These are phyloP conservation scores for Starmerella sp. DNA, from an alignment of 805 yeast species.

Conservation along the genomic window DNA sequence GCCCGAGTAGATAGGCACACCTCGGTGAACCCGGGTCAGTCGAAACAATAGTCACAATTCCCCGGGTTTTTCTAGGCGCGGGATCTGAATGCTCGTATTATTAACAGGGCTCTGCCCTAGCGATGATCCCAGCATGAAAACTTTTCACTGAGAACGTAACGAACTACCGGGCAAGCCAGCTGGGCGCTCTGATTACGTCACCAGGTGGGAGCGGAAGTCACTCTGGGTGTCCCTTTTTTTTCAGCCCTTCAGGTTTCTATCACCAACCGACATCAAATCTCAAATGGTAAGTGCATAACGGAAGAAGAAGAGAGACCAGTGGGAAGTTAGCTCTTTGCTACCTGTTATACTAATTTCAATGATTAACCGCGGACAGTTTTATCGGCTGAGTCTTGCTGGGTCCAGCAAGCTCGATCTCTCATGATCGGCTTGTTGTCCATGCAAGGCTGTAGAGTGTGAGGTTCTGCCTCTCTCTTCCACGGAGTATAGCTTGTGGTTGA, in stretches of 20 bases:
- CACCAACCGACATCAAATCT: neutral
- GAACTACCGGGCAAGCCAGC: too few species aligned
- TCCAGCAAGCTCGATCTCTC: neutral
- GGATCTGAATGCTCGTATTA: neutral
- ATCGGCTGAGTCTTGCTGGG: slow-evolving; percentile 11
- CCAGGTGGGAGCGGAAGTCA: neutral
- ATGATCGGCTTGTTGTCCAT: neutral
- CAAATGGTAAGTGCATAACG: slow-evolving; percentile 21
- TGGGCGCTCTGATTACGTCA: neutral
- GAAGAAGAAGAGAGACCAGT: slow-evolving; percentile 2
- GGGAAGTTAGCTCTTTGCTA: neutral
- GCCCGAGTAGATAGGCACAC: neutral
- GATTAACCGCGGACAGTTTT: slow-evolving; percentile 15
- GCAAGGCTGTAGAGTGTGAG: slow-evolving; percentile 20
- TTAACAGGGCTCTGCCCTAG: slow-evolving; percentile 2
- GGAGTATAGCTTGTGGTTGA: slow-evolving; percentile 24
- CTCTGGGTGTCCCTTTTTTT: neutral
- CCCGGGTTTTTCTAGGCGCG: too few species aligned
- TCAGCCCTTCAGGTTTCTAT: neutral
- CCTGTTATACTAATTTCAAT: slow-evolving; percentile 16
- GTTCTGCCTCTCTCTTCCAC: slow-evolving; percentile 23
- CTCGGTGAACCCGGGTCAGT: neutral
- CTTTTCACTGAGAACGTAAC: neutral
- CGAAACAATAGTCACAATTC: too few species aligned
- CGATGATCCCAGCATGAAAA: neutral